A percentile compares a stretch with the other conserved stretches of the same genome.
phyloP scores from a whole-genome alignment of 495 filamentous ascomycete genomes.

The Lentithecium fluviatile region DNA sequence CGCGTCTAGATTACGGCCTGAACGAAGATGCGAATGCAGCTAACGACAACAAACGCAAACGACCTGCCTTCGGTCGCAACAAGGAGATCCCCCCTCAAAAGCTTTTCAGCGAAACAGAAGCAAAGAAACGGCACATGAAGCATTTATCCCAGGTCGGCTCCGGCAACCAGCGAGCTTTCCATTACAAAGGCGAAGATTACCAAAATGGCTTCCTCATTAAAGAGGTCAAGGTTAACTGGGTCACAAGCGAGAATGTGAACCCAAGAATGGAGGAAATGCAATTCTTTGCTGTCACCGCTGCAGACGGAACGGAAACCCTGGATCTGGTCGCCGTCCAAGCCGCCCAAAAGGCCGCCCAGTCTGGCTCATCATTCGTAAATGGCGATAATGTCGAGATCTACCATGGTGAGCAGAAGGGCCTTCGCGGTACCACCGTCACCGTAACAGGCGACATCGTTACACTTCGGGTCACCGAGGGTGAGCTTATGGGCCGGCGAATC shows the following conservation, averaged over 20 bases:
- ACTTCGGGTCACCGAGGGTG: constrained; percentile 79
- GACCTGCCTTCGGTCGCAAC: constrained; percentile 41
- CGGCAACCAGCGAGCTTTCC: constrained; percentile 66
- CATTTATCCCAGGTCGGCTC: constrained; percentile 48
- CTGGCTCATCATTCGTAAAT: constrained; percentile 77
- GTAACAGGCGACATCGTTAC: constrained; percentile 93
- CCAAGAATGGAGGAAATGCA: constrained; percentile 94
- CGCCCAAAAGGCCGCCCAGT: constrained; percentile 74
- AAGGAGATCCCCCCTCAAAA: constrained; percentile 73
- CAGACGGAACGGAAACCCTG: constrained; percentile 89
- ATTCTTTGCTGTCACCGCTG: constrained; percentile 79
- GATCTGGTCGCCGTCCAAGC: constrained; percentile 87
- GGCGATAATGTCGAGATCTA: constrained; percentile 95
- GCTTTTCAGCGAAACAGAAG: constrained; percentile 91
- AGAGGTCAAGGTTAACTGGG: constrained; percentile 82
- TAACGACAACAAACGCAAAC: constrained; percentile 67
- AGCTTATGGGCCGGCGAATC: constrained; percentile 76
- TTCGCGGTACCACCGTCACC: constrained; percentile 77
- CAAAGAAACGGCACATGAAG: constrained; percentile 79
- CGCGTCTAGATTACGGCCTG: constrained; percentile 85
- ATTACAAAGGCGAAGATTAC: constrained; percentile 81
- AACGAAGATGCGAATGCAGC: constrained; percentile 69
- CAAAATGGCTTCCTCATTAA: constrained; percentile 92
- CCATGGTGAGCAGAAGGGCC: constrained; percentile 91
- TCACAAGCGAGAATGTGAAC: constrained; percentile 83